Percentiles rank a stretch among this genome's conserved stretches.
Evolutionary conservation across 208 protist genomes (phyloP).

Genomic region (Spongospora subterranea): DNA sequence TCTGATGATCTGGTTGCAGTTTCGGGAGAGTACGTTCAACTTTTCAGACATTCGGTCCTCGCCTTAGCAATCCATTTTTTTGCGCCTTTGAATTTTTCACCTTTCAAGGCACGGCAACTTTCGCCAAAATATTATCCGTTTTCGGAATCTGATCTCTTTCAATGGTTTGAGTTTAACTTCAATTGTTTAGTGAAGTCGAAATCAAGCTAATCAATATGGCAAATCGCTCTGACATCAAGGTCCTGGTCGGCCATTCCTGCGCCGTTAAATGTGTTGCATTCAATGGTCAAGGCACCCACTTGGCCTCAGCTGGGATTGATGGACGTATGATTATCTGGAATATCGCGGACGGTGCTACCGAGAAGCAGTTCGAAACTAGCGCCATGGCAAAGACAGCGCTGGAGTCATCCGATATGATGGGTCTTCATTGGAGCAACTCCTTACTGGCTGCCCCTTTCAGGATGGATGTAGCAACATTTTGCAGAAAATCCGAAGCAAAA

Average conservation of each 20-base stretch:
- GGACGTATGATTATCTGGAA: constrained; percentile 22
- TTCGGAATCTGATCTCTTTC: too few species aligned
- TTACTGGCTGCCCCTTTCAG: not conserved
- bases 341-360: not conserved
- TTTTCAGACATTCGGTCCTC: too few species aligned
- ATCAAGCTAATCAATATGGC: not conserved
- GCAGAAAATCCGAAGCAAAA: too few species aligned
- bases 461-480: not conserved
- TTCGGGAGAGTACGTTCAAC: not conserved
- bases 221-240: not conserved
- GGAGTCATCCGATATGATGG: not conserved
- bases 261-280: constrained; percentile 25
- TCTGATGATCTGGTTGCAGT: not conserved
- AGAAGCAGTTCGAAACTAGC: not conserved
- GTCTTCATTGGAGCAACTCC: not conserved
- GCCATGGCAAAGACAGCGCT: not conserved
- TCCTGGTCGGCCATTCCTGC: not conserved
- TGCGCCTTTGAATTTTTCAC: too few species aligned
- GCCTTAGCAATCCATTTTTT: too few species aligned
- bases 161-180: too few species aligned
- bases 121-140: too few species aligned
- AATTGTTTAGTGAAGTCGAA: not conserved
- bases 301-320: constrained; percentile 37
- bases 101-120: too few species aligned
- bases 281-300: not conserved